phyloP scores from a whole-genome alignment of 176 grass and related monocot genomes.

The Alloteropsis semialata region DNA sequence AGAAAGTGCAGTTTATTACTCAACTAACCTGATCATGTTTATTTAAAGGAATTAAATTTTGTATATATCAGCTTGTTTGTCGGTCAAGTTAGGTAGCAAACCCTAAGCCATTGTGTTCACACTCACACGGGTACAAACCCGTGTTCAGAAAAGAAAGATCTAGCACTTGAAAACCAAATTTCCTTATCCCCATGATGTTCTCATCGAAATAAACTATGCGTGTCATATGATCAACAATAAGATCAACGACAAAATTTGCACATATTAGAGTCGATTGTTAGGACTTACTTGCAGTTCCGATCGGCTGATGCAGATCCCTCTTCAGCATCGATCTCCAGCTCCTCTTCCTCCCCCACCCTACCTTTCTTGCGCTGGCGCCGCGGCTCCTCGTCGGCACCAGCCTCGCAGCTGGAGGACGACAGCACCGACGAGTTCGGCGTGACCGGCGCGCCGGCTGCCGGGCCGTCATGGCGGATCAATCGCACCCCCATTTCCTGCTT shows the following conservation, averaged over 20 bases:
- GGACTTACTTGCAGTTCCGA: constrained; percentile 29
- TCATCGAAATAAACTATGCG: not conserved
- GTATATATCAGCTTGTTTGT: not conserved
- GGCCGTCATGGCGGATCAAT: not conserved
- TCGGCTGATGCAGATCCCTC: constrained; percentile 1
- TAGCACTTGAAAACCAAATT: not conserved
- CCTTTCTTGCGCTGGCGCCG: constrained; percentile 14
- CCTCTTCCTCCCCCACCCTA: not conserved
- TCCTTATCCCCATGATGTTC: not conserved
- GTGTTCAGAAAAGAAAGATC: not conserved
- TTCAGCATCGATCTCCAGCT: not conserved
- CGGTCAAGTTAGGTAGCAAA: not conserved
- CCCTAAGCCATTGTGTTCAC: constrained; percentile 23
- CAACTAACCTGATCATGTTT: not conserved
- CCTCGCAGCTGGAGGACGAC: constrained; percentile 33
- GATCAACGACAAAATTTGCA: not conserved
- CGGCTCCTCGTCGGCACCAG: not conserved
- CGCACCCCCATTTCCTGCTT: constrained; percentile 1
- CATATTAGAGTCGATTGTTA: too few species aligned
- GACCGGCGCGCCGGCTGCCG: not conserved
- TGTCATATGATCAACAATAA: not conserved
- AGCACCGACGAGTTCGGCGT: constrained; percentile 44
- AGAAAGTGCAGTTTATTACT: not conserved
- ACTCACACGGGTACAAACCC: too few species aligned
- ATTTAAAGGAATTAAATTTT: not conserved